Evolutionary conservation across 345 rosid genomes (phyloP), one percentile per base, ranked within the genome.

Genomic region (Pelargonium nanum): DNA sequence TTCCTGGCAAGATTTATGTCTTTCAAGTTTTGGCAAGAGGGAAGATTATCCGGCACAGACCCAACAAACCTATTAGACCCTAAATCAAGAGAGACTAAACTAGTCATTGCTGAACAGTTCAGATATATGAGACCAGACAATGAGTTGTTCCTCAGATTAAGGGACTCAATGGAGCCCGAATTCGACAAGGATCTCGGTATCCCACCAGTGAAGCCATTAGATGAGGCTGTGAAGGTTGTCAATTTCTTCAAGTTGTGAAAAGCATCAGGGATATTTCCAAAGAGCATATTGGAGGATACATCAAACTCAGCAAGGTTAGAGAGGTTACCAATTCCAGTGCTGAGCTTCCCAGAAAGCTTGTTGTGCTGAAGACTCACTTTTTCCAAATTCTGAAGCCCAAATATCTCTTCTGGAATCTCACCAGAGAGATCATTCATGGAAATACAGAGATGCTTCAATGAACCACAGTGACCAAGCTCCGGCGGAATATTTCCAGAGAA

Each of bases 221-320:
- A 19, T 22, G 24, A 12, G 7, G 65, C 74, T 1, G n/a, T 5
- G 65, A 70, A 45, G 24, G 1, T 22, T 60, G 65, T 51, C 50
- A 70, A 68, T 44, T 65, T 70, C 22, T 28, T n/a, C 19, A 70
- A 55, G 25, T 45, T 24, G 22, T 12, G 28, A 56, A 70, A 70
- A 28, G 6, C 32, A 65, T 70, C 65, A 0, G 62, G 74, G 19
- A 65, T 32, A 19, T 17, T 10, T 0, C 74, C 66, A 0, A 53
- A 59, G 28, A 70, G 65, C 6, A 2, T 8, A 22, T 70, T 65
- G 4, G 17, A 2, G 6, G 74, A 70, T 0, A 70, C 12, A n/a
- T 70, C 69, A 57, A 70, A 21, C 19, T 28, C 22, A 19, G 48
- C 53, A 0, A 70, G 60, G 51, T 26, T 4, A 0, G 63, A 44